Conservation (phyloP, 139 green algal genomes). For the Chlorella sorokiniana region DNA sequence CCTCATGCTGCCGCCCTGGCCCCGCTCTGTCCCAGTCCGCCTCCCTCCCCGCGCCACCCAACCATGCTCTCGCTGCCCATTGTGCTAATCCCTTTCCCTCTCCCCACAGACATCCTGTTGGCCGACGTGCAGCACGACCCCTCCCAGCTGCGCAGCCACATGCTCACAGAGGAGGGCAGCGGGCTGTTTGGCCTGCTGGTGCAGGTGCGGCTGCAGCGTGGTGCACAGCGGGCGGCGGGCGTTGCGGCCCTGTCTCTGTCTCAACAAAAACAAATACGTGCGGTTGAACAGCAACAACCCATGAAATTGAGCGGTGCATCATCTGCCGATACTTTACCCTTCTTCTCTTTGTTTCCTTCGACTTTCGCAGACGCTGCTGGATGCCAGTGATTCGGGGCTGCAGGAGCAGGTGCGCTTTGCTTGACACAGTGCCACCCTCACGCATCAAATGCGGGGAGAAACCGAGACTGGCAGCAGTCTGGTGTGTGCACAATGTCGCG, state of each 20-base stretch:
- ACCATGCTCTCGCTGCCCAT: not conserved
- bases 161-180: conserved; percentile 55
- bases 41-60: not conserved
- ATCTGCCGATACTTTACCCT: too few relatives aligned
- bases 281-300: too few relatives aligned
- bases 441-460: too few relatives aligned
- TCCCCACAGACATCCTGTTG: conserved; percentile 80
- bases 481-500: too few relatives aligned
- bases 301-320: too few relatives aligned
- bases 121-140: conserved; percentile 83
- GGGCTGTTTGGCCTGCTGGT: conserved; percentile 79
- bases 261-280: too few relatives aligned
- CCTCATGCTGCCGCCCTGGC: not conserved
- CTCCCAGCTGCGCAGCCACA: conserved; percentile 72
- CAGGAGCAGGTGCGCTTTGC: conserved; percentile 65
- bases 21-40: not conserved
- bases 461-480: too few relatives aligned
- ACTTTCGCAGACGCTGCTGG: conserved; percentile 6
- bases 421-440: too few relatives aligned
- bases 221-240: not conserved
- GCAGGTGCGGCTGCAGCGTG: conserved; percentile 6
- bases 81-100: too few relatives aligned
- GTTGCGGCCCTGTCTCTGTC: not conserved
- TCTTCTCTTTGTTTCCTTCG: not conserved
- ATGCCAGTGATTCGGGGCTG: conserved; percentile 61